Percentiles rank a stretch among this genome's conserved stretches.
These are phyloP conservation scores for Conticribra weissflogii DNA, from an alignment of 108 stramenopile species.

Conservation along the genomic window DNA sequence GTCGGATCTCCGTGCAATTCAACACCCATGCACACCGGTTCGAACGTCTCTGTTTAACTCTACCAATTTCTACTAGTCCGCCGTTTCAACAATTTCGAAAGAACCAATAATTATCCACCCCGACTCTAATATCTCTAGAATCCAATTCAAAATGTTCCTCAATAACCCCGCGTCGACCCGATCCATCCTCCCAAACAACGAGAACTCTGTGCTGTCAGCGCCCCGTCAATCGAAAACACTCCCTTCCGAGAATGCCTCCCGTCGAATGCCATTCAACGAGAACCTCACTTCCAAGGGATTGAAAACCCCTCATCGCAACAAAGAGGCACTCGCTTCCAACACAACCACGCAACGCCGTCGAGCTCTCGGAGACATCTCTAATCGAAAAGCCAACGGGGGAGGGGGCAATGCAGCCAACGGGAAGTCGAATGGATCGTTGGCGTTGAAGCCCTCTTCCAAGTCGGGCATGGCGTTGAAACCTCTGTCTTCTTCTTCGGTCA, in stretches of 20 bases:
- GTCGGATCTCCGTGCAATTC: no score
- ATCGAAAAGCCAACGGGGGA: conserved; percentile 21
- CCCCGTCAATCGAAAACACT: conserved; percentile 6
- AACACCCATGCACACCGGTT: no score
- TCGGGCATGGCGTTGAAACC: not conserved
- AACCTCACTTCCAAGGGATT: conserved; percentile 7
- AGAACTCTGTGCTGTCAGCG: conserved; percentile 13
- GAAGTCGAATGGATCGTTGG: conserved; percentile 4
- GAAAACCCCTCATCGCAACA: conserved; percentile 30
- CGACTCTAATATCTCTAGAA: no score
- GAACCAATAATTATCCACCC: conserved; percentile 3
- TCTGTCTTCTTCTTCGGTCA: no score
- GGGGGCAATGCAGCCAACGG: conserved; percentile 6
- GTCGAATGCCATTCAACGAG: conserved; percentile 8
- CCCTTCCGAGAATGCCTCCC: not conserved
- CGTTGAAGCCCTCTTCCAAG: conserved; percentile 16
- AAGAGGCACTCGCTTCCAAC: conserved; percentile 8
- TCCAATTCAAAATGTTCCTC: conserved; percentile 35
- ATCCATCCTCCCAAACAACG: conserved; percentile 20
- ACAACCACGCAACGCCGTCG: conserved; percentile 38
- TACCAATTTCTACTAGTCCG: not conserved
- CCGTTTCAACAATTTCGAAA: not conserved
- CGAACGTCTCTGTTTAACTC: no score
- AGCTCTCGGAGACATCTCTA: conserved; percentile 49
- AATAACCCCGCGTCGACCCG: conserved; percentile 33